phyloP scores from a whole-genome alignment of 345 rosid species.

The Pugionium dolabratum region DNA sequence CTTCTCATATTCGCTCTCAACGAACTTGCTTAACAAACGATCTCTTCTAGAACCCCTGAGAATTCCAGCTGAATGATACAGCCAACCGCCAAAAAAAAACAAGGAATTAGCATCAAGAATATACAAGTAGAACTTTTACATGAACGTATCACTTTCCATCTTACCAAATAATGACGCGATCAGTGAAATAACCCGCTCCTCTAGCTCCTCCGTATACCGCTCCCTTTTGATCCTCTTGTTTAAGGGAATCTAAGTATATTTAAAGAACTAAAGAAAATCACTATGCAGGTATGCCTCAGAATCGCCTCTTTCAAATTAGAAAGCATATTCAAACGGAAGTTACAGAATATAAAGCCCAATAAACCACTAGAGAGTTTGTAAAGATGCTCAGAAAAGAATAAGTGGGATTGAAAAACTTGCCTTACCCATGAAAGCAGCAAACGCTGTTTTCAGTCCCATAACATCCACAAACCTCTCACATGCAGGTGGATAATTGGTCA shows the following conservation, averaged over 20 bases:
- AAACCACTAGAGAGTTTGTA: not conserved
- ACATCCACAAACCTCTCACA: conserved; percentile 97
- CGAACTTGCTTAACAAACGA: conserved; percentile 83
- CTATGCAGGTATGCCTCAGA: conserved; percentile 2
- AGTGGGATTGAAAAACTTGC: conserved; percentile 55
- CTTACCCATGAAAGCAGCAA: conserved; percentile 99
- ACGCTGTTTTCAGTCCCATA: conserved; percentile 89
- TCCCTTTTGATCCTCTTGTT: conserved; percentile 90
- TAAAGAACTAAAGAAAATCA: conserved; percentile 32
- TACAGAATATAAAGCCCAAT: too few relatives aligned
- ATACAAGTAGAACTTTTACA: conserved; percentile 6
- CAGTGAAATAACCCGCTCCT: conserved; percentile 78
- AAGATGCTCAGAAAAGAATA: conserved; percentile 3
- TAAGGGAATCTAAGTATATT: conserved; percentile 63
- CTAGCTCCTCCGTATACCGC: conserved; percentile 81
- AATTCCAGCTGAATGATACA: conserved; percentile 66
- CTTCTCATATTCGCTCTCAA: conserved; percentile 95
- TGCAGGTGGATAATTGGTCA: conserved; percentile 96
- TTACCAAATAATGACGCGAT: conserved; percentile 93
- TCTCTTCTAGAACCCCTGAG: conserved; percentile 92
- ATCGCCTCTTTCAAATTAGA: not conserved
- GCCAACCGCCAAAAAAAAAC: conserved; percentile 8
- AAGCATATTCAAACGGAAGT: not conserved
- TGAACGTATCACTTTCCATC: conserved; percentile 48
- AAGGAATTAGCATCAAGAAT: conserved; percentile 17